Conservation (phyloP, 306 rosid species). For the Cucurbita maxima region DNA sequence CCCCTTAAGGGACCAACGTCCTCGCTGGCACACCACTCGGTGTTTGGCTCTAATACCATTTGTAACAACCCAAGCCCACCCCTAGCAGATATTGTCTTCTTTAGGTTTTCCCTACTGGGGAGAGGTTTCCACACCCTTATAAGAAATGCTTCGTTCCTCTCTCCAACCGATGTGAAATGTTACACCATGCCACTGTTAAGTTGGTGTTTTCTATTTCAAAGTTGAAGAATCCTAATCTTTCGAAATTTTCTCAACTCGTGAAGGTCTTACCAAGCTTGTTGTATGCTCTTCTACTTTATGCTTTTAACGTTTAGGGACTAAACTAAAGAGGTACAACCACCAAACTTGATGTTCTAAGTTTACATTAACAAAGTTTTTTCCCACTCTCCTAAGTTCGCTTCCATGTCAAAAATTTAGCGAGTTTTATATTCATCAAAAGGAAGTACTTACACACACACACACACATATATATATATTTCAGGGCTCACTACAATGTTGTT, state of each 20-base stretch:
- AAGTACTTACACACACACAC: too few relatives aligned
- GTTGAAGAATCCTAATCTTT: neutral
- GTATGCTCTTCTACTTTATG: neutral
- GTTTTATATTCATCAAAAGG: neutral
- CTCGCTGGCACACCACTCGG: too few relatives aligned
- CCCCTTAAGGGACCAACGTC: too few relatives aligned
- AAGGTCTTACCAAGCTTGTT: neutral
- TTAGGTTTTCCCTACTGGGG: too few relatives aligned
- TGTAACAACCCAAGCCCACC: too few relatives aligned
- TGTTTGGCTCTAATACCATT: too few relatives aligned
- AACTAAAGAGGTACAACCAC: neutral
- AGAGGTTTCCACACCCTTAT: too few relatives aligned
- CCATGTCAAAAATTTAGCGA: neutral
- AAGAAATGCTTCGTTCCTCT: too few relatives aligned
- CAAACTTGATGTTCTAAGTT: neutral
- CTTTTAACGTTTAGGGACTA: neutral
- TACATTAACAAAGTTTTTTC: neutral
- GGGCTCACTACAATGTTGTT: conserved; percentile 72
- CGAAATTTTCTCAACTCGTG: neutral
- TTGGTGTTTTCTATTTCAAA: neutral
- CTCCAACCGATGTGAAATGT: too few relatives aligned
- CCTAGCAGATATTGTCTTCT: too few relatives aligned
- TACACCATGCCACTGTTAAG: neutral
- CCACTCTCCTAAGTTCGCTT: neutral
- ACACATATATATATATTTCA: neutral